phyloP scores from a whole-genome alignment of 2,329 filamentous ascomycete species.

The Fusarium aywerte region DNA sequence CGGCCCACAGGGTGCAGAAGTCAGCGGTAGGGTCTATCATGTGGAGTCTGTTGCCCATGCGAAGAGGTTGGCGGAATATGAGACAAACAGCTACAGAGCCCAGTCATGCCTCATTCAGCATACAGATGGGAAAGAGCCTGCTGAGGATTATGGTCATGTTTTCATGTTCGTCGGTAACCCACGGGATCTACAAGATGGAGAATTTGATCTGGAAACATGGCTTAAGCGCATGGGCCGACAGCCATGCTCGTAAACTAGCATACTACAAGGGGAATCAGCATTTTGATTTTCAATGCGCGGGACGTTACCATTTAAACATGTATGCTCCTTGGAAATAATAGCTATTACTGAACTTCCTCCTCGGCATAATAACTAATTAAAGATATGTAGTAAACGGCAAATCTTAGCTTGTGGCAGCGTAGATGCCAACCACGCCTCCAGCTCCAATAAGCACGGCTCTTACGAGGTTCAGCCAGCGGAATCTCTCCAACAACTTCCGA shows the following conservation, averaged over 20 bases:
- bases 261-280: neutral
- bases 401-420: neutral
- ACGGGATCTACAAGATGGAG: neutral
- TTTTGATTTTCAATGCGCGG: no score
- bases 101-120: neutral
- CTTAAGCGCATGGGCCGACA: neutral
- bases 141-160: neutral
- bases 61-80: constrained; percentile 2
- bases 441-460: constrained; percentile 3
- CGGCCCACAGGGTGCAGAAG: neutral
- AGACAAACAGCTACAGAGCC: neutral
- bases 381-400: neutral
- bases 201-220: neutral
- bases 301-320: no score
- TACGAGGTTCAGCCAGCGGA: neutral
- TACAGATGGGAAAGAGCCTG: neutral
- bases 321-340: no score
- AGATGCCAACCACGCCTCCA: constrained; percentile 5
- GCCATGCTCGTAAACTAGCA: neutral
- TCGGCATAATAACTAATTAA: no score
- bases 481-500: neutral
- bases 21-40: neutral
- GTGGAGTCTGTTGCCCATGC: neutral
- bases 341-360: no score
- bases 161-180: constrained; percentile 5